Conservation (phyloP, 2,329 filamentous ascomycete genomes). For the Myrmaecium sp. region DNA sequence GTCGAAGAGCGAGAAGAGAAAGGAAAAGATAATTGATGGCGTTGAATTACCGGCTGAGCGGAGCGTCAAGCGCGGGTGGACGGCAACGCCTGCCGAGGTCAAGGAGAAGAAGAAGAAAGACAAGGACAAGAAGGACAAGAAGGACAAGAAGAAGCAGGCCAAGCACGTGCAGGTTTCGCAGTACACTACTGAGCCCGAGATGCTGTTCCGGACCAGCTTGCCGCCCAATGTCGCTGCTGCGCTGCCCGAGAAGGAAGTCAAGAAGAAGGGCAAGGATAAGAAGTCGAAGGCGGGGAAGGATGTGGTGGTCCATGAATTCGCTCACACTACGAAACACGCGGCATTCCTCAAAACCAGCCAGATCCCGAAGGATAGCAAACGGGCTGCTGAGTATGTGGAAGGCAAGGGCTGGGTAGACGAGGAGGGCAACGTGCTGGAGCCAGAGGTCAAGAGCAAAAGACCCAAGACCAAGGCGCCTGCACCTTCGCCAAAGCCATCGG, state of each 20-base stretch:
- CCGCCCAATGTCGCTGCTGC: constrained; percentile 37
- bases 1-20: constrained; percentile 28
- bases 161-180: constrained; percentile 51
- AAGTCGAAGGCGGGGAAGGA: constrained; percentile 34
- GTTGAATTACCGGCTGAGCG: constrained; percentile 55
- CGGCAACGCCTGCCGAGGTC: constrained; percentile 40
- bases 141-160: constrained; percentile 38
- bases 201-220: constrained; percentile 68
- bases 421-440: constrained; percentile 58
- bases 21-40: constrained; percentile 42
- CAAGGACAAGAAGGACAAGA: constrained; percentile 29
- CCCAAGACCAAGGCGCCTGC: constrained; percentile 5
- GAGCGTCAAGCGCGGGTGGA: constrained; percentile 82
- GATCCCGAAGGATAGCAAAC: constrained; percentile 25
- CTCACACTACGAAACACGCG: constrained; percentile 66
- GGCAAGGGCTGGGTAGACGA: constrained; percentile 80
- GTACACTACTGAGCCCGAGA: constrained; percentile 65
- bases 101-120: constrained; percentile 30
- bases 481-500: no score
- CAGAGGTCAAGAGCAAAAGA: constrained; percentile 14
- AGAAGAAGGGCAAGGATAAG: constrained; percentile 18
- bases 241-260: constrained; percentile 9
- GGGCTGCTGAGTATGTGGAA: constrained; percentile 54
- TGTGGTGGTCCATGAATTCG: constrained; percentile 73
- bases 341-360: constrained; percentile 54